Evolutionary conservation across 495 filamentous ascomycete species (phyloP), one percentile per base, ranked within the genome.

Genomic region (Podospora pseudocomata): DNA sequence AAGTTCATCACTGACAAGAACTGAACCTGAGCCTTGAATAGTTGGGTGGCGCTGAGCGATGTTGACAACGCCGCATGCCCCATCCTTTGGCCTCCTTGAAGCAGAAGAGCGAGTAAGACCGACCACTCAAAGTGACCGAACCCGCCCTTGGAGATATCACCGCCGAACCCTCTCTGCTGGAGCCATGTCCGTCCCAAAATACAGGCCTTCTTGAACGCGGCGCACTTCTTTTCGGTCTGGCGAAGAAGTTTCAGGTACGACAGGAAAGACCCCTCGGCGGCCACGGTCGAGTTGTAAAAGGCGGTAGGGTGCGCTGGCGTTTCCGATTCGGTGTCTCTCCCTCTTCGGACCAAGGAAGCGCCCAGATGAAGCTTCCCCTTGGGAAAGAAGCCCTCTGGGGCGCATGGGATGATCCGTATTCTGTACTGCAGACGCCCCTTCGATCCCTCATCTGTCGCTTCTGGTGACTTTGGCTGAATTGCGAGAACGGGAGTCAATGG

Each of bases 111-210:
- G 71, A 91, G 84, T 1, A 93, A 73, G 28, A 87, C 81, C 0
- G 89, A 85, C 92, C 92, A 98, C 75, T 99, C 94, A 67, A 97
- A 96, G 68, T 92, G 86, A 19, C 95, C 95, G 77, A 99, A 97
- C 1, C 96, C 95, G 28, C 94, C 94, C n/a, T 83, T 80, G 26
- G 84, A 80, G 13, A 94, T 79, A 59, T 81, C 76, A 15, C 90
- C 83, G 9, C 82, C 83, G 72, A 97, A 90, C 0, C 94, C 94
- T 55, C 94, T 88, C 79, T 98, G 96, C 67, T 87, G 88, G 39
- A 99, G 80, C 95, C 95, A 99, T 60, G 90, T 86, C 59, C 90
- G 87, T 7, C 94, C 95, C 56, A 99, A 82, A 20, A 95, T 83
- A 74, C 92, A 96, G 11, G 92, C 91, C 73, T 97, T 91, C 69